Base-by-base conservation (phyloP, 2,329 filamentous ascomycete species). In the Plenodomus biglobosus region DNA sequence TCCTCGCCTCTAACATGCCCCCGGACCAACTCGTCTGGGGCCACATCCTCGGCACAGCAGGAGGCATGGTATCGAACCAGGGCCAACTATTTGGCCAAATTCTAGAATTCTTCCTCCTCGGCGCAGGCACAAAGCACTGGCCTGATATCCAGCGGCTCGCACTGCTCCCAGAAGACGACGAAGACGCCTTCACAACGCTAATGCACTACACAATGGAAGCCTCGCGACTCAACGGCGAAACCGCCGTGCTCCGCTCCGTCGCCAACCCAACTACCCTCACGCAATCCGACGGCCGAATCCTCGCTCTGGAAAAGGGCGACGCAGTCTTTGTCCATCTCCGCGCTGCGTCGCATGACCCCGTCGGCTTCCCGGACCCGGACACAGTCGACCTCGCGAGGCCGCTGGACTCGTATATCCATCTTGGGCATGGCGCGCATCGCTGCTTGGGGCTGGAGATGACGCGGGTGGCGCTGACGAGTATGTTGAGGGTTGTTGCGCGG, bases 1-100 rank as follows among this genome's bases (percentile, higher is more conserved):
- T 84, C 8, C 70, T 81, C 16, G 73, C 75, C 34, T 74, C 72
- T 7, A 73, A 75, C 7, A 70, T 76, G 46, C 70, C 75, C 1
- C 65, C 76, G 5, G 69, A 79, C 20, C 74, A 80, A 17, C 72
- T 83, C 20, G 80, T 82, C 22, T 82, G 78, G 76, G 78, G 77
- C 35, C 78, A 83, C 45, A 78, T 84, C 44, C 73, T 85, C 36
- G 80, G 80, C 24, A 83, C 81, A 0, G 79, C 79, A 1, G 80
- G 78, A 20, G 78, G 78, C 32, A 69, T 71, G 64, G 78, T 82
- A 3, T 73, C 77, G 2, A 83, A 81, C 47, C 81, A 84, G 58
- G 80, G 78, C 7, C 80, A 83, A 49, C 75, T 83, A 18, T 82
- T 84, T 57, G 77, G 73, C 0, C 81, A 84, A 53, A 79, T 75